Evolutionary conservation across 2,329 filamentous ascomycete species (phyloP).

Genomic region (Diaporthe vaccinii): DNA sequence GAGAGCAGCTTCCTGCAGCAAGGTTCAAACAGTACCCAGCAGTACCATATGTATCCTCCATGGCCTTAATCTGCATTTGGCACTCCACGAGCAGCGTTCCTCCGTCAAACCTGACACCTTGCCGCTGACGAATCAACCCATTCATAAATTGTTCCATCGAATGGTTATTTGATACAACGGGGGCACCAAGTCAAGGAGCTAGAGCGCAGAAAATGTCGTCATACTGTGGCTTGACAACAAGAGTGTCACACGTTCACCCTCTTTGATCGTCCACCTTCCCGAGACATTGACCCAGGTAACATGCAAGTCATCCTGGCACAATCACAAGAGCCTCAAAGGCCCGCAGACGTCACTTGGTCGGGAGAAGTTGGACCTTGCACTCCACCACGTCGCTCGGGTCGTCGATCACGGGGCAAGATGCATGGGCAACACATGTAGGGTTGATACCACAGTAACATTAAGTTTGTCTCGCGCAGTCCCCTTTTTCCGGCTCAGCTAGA

Average conservation of each 20-base stretch:
- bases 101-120: neutral
- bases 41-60: too few relatives aligned
- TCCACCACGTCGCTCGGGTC: neutral
- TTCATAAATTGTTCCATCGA: neutral
- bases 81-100: neutral
- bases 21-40: neutral
- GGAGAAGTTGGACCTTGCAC: neutral
- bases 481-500: slow-evolving; percentile 17
- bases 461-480: slow-evolving; percentile 21
- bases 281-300: slow-evolving; percentile 2
- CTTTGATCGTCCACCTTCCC: neutral
- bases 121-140: too few relatives aligned
- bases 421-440: neutral
- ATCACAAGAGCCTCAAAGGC: slow-evolving; percentile 1
- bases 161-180: neutral
- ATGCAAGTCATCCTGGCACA: slow-evolving; percentile 23
- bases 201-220: neutral
- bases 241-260: neutral
- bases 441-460: slow-evolving; percentile 29
- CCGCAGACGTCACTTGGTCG: slow-evolving; percentile 4
- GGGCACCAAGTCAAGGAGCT: neutral
- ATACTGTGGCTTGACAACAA: slow-evolving; percentile 27
- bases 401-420: neutral
- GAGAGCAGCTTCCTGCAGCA: neutral
- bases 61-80: too few relatives aligned